Conservation (phyloP, 345 rosid genomes). For the Syzygium jambos region DNA sequence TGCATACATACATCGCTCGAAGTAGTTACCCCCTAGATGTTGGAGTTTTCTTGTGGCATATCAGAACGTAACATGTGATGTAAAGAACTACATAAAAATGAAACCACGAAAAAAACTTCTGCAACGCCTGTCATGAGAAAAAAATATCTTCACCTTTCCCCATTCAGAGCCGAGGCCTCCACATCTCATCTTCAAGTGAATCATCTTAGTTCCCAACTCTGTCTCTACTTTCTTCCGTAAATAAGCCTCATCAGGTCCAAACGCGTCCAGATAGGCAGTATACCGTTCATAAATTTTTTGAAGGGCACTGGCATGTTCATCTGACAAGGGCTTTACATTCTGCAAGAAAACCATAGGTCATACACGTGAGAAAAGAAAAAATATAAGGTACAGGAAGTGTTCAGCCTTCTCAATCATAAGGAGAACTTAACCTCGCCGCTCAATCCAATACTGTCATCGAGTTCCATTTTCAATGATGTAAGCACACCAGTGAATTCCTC, state of each 20-base stretch:
- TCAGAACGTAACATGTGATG: background rate
- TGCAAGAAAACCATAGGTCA: constrained; percentile 15
- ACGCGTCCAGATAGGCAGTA: constrained; percentile 50
- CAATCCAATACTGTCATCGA: constrained; percentile 78
- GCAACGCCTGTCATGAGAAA: background rate
- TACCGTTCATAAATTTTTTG: constrained; percentile 54
- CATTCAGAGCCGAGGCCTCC: constrained; percentile 78
- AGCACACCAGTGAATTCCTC: constrained; percentile 76
- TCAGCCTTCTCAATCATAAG: background rate
- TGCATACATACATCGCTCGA: background rate
- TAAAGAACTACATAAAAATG: background rate
- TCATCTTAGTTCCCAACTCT: constrained; percentile 93
- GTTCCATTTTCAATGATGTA: constrained; percentile 67
- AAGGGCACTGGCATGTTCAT: constrained; percentile 42
- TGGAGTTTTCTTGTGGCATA: background rate
- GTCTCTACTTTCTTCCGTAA: constrained; percentile 87
- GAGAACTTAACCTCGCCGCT: constrained; percentile 70
- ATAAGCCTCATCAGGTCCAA: constrained; percentile 66
- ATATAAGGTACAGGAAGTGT: background rate
- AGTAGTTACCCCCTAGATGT: background rate
- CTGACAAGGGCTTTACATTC: constrained; percentile 68
- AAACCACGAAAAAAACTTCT: background rate
- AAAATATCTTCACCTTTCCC: constrained; percentile 71
- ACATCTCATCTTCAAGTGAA: constrained; percentile 96
- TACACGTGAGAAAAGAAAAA: constrained; percentile 4